Evolutionary conservation across 176 grass and related monocot genomes (phyloP), one percentile per base, ranked within the genome.

Genomic region (Phoenix roebelenii): DNA sequence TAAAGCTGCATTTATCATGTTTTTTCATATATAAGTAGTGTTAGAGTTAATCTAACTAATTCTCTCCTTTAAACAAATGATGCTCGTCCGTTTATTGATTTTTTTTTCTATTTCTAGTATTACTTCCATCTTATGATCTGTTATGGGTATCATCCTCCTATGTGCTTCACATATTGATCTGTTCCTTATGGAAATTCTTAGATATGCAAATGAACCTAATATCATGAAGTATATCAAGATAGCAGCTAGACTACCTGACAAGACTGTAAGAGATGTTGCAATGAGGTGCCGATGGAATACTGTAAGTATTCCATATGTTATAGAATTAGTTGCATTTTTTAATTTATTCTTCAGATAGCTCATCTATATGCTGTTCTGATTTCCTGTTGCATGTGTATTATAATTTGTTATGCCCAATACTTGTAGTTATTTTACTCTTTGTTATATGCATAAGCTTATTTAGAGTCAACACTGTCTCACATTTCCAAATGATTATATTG

Each of bases 161-260:
- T 44, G 35, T 44, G 9, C 35, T 44, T 44, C 35, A 14, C 35
- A 44, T 44, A 44, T 59, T 63, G 18, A 52, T 19, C 15, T 76
- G 22, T 35, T 64, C 35, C 25, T 23, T 25, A 58, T 67, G 5
- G 18, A 23, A 50, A 75, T 64, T 50, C 67, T 70, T 75, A 99
- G 94, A 69, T 83, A 86, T 69, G 79, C 67, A 39, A 77, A 70
- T 17, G 88, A 99, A 72, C 82, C 82, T 55, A 99, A 69, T 67
- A 99, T 99, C 65, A 99, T 99, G 88, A 99, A 53, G 76, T 93
- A 99, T 70, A 74, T 93, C 75, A 99, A 99, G 64, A 89, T 93
- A 83, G 94, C 94, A 10, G 82, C 88, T 63, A 86, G 81, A 71
- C 74, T 99, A 66, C 94, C 85, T 56, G 76, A 82, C 25, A 93